Evolutionary conservation across 2,329 filamentous ascomycete genomes (phyloP).

Genomic region (Ramularia endophylla): DNA sequence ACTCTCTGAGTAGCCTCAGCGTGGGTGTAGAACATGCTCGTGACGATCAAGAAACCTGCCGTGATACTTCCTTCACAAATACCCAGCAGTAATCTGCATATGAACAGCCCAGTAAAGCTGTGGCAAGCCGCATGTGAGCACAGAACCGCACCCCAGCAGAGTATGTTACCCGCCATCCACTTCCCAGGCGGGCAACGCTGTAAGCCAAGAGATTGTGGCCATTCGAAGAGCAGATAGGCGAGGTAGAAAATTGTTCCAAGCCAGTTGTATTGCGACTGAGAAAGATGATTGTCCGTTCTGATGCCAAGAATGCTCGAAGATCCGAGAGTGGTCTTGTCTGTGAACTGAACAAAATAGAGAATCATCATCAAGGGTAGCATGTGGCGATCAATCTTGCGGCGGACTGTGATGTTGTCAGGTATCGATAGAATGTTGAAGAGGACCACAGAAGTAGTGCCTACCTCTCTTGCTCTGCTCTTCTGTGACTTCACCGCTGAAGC

Average conservation of each 20-base stretch:
- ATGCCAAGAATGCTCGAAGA: constrained; percentile 47
- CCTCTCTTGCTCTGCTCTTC: constrained; percentile 6
- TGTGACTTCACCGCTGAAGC: constrained; percentile 5
- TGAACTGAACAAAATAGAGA: constrained; percentile 42
- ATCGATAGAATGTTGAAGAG: no score
- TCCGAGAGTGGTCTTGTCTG: constrained; percentile 37
- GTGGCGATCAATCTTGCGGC: constrained; percentile 9
- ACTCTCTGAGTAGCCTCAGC: constrained; percentile 49
- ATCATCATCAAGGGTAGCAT: constrained; percentile 13
- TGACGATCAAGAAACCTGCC: constrained; percentile 41
- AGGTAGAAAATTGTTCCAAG: constrained; percentile 58
- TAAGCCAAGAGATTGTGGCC: constrained; percentile 54
- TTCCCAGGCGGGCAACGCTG: constrained; percentile 54
- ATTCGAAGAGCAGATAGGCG: constrained; percentile 59
- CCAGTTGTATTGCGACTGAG: constrained; percentile 54
- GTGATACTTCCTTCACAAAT: constrained; percentile 44
- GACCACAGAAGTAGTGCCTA: no score
- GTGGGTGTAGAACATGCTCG: constrained; percentile 37
- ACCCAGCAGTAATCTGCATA: constrained; percentile 55
- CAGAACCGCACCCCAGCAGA: constrained; percentile 72
- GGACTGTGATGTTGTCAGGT: no score
- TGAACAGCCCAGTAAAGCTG: constrained; percentile 49
- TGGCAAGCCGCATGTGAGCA: constrained; percentile 56
- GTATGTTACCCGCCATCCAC: constrained; percentile 58
- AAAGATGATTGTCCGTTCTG: constrained; percentile 47